Conservation (phyloP, 192 early-diverging fungal species). For the Coemansia sp. region DNA sequence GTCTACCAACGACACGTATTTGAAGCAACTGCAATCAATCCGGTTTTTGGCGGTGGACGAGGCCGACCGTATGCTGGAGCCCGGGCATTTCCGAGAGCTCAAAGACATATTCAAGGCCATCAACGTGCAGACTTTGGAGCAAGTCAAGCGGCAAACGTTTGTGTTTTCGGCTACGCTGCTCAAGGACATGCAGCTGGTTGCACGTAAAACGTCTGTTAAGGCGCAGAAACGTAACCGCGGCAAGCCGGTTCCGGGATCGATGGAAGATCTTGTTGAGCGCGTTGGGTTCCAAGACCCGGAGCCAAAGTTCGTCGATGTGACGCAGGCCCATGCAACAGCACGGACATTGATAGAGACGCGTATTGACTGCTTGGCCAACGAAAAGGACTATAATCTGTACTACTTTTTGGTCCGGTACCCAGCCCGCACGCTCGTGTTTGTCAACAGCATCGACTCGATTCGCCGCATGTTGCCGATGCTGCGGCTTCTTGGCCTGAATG, state of each 20-base stretch:
- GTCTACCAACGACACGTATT: constrained; percentile 57
- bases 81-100: constrained; percentile 74
- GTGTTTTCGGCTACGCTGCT: constrained; percentile 90
- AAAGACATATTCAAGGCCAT: constrained; percentile 57
- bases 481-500: constrained; percentile 67
- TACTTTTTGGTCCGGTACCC: constrained; percentile 85
- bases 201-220: constrained; percentile 29
- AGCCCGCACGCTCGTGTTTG: constrained; percentile 90
- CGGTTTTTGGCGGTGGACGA: constrained; percentile 79
- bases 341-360: constrained; percentile 71
- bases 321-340: constrained; percentile 64
- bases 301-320: constrained; percentile 77
- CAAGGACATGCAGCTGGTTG: constrained; percentile 46
- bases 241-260: constrained; percentile 43
- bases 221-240: constrained; percentile 16
- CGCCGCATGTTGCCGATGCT: constrained; percentile 84
- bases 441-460: constrained; percentile 92
- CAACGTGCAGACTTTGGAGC: constrained; percentile 29
- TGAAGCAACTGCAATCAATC: constrained; percentile 57
- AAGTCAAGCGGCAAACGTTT: constrained; percentile 70
- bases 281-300: constrained; percentile 73
- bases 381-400: constrained; percentile 85
- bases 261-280: constrained; percentile 71
- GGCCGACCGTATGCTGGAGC: constrained; percentile 81
- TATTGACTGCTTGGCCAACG: constrained; percentile 79